Evolutionary conservation across 2,329 filamentous ascomycete genomes (phyloP), one percentile per base, ranked within the genome.

Genomic region (Fusarium floridanum): DNA sequence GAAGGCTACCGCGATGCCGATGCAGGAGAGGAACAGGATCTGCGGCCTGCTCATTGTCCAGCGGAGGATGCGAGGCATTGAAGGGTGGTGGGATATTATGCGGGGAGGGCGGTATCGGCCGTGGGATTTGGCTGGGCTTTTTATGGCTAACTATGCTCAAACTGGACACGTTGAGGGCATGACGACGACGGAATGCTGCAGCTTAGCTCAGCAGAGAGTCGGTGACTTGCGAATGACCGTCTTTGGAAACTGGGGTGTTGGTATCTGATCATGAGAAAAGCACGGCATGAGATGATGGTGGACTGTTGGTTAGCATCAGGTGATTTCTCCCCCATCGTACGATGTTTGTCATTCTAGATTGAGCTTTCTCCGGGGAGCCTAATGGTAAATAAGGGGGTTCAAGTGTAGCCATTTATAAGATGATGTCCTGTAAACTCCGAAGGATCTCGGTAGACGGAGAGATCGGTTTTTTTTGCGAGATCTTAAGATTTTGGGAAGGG

Each of bases 61-160:
- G 66, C 75, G 74, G 36, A 78, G 76, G 71, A 79, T 77, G n/a
- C 77, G 76, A 79, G 76, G 77, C 77, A 79, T 79, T 68, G 59
- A 67, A 64, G 11, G 53, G 20, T 45, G 32, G 34, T 12, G 37
- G 60, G 60, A 24, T 12, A 34, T 34, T 34, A 34, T 67, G 67
- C 63, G 66, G 73, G 68, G 66, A 61, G 37, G 50, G 72, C 76
- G 77, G 69, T 68, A 71, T 77, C 77, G 76, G 76, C 70, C 27
- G 43, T 48, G 8, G 48, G 48, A 11, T 29, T 34, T 14, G 12
- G 32, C 32, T 34, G 32, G 32, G 32, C 32, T 34, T 55, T 55
- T 55, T 55, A 55, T 55, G 48, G 17, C 27, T 3, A 16, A 32
- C 48, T 55, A 55, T 55, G 17, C 48, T 55, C 17, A 64, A 64